phyloP scores from a whole-genome alignment of 306 rosid species.

The Benincasa hispida region DNA sequence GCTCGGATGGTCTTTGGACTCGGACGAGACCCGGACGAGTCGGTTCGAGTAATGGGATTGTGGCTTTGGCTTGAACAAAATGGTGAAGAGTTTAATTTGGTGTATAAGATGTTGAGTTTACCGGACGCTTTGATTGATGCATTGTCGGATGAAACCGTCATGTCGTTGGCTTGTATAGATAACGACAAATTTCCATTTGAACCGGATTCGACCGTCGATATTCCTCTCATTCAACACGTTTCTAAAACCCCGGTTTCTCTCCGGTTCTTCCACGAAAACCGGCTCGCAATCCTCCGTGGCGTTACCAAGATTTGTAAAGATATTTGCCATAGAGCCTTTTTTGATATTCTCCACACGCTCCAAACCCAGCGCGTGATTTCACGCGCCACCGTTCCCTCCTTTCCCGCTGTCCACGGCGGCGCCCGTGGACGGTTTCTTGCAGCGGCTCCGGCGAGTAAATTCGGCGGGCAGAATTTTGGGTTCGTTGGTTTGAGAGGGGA shows the following conservation, averaged over 20 bases:
- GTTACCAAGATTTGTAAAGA: constrained; percentile 15
- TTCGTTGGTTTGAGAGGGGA: background rate
- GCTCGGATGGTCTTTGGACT: constrained; percentile 26
- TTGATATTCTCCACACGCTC: constrained; percentile 19
- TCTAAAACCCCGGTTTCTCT: constrained; percentile 14
- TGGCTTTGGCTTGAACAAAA: constrained; percentile 48
- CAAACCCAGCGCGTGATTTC: background rate
- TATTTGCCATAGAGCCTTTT: constrained; percentile 35
- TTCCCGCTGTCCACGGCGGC: background rate
- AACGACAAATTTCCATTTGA: constrained; percentile 6
- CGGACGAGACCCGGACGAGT: constrained; percentile 21
- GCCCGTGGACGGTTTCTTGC: background rate
- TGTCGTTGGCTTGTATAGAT: constrained; percentile 26
- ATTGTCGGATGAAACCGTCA: constrained; percentile 25
- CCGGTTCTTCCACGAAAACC: constrained; percentile 20
- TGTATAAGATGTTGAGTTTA: constrained; percentile 19
- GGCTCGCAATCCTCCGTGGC: constrained; percentile 7
- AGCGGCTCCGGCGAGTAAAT: background rate
- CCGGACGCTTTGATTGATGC: constrained; percentile 13
- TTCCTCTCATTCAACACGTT: constrained; percentile 27
- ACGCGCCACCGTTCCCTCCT: background rate
- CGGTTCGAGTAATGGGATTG: constrained; percentile 39
- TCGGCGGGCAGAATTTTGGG: background rate
- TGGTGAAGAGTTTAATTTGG: background rate
- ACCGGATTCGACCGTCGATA: background rate